These are phyloP conservation scores for Testicularia cyperi DNA, from an alignment of 1,284 basidiomycete genomes.

Conservation along the genomic window DNA sequence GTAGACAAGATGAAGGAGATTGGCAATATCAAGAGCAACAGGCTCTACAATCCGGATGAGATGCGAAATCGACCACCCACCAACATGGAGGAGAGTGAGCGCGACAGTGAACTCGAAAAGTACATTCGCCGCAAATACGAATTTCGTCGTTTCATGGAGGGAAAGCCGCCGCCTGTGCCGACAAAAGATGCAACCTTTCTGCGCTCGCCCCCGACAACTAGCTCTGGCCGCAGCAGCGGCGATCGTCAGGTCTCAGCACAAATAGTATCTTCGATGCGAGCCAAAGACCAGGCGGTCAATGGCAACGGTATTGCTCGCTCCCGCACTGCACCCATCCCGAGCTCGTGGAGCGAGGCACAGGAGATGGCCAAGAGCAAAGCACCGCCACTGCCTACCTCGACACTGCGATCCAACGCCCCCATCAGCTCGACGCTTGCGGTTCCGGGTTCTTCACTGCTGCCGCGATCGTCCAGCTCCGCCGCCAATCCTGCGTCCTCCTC, in stretches of 20 bases:
- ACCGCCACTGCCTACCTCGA: constrained; percentile 12
- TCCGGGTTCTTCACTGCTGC: constrained; percentile 8
- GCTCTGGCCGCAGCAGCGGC: neutral
- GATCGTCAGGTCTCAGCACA: neutral
- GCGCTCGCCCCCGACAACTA: constrained; percentile 13
- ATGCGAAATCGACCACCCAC: constrained; percentile 74
- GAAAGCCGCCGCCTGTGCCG: constrained; percentile 43
- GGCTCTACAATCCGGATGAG: constrained; percentile 75
- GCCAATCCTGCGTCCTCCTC: constrained; percentile 14
- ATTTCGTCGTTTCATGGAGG: constrained; percentile 44
- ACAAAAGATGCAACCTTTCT: constrained; percentile 42
- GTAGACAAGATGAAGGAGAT: constrained; percentile 73
- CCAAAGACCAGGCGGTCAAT: no score
- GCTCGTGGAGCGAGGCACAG: constrained; percentile 42
- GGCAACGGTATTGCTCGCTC: constrained; percentile 33
- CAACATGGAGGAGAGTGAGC: constrained; percentile 73
- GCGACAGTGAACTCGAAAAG: constrained; percentile 77
- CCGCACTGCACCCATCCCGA: constrained; percentile 42
- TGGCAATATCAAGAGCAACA: constrained; percentile 76
- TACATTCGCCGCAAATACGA: constrained; percentile 72
- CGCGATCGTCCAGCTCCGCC: constrained; percentile 27
- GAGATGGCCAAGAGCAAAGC: constrained; percentile 19
- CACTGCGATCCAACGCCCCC: neutral
- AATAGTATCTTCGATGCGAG: no score
- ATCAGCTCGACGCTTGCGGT: constrained; percentile 5